A percentile compares a stretch with the other conserved stretches of the same genome.
Conservation (phyloP, 495 filamentous ascomycete species). For the Penicillium argentinense region DNA sequence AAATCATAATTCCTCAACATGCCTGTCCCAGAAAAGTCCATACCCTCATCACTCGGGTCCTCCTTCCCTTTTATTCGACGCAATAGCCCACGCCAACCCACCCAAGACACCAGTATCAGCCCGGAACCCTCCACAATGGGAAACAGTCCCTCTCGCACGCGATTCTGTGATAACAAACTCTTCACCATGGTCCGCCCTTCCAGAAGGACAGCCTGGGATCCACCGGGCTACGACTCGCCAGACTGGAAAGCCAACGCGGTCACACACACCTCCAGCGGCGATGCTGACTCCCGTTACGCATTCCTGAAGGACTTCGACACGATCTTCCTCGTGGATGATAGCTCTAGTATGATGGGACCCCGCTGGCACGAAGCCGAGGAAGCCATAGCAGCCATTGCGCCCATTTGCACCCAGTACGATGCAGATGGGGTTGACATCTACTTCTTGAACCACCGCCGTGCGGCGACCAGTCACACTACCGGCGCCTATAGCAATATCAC, state of each 20-base stretch:
- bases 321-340: constrained; percentile 92
- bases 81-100: not conserved
- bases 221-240: constrained; percentile 34
- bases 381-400: constrained; percentile 75
- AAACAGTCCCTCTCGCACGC: not conserved
- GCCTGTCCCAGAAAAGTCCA: constrained; percentile 5
- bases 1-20: too few relatives aligned
- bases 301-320: constrained; percentile 91
- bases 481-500: constrained; percentile 59
- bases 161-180: not conserved
- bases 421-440: constrained; percentile 89
- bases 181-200: not conserved
- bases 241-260: constrained; percentile 1
- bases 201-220: constrained; percentile 23
- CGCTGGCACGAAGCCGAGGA: constrained; percentile 74
- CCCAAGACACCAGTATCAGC: not conserved
- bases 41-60: constrained; percentile 17
- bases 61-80: constrained; percentile 15
- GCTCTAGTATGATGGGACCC: constrained; percentile 76
- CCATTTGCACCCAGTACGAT: constrained; percentile 82
- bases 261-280: constrained; percentile 1
- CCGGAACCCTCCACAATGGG: constrained; percentile 1
- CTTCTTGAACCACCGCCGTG: constrained; percentile 72
- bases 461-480: constrained; percentile 7
- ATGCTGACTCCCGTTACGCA: constrained; percentile 55